Evolutionary conservation across 176 grass and related monocot genomes (phyloP).

Genomic region (Zoysia pacifica): DNA sequence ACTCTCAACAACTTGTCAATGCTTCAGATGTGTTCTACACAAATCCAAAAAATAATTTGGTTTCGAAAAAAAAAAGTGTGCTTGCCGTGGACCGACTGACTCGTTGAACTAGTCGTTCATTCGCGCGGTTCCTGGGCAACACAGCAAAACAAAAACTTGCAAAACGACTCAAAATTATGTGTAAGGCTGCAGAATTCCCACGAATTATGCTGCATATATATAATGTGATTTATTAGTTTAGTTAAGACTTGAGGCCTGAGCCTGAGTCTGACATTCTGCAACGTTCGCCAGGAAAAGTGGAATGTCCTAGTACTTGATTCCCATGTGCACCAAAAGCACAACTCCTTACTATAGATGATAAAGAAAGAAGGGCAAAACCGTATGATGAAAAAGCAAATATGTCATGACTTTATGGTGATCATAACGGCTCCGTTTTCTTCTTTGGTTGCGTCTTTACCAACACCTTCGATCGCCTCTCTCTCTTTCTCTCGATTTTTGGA

Average conservation of each 20-base stretch:
- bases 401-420: constrained; percentile 3
- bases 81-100: constrained; percentile 19
- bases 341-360: neutral
- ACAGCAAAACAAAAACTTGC: neutral
- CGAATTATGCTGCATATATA: neutral
- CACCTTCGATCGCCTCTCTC: constrained; percentile 1
- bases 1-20: constrained; percentile 12
- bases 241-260: too few relatives aligned
- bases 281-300: neutral
- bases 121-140: neutral
- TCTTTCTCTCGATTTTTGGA: too few relatives aligned
- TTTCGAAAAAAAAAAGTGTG: neutral
- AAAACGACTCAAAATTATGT: neutral
- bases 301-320: neutral
- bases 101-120: constrained; percentile 41
- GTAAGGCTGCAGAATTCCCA: neutral
- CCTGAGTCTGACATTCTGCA: neutral
- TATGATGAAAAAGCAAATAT: constrained; percentile 20
- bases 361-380: neutral
- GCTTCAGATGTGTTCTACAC: neutral
- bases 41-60: neutral
- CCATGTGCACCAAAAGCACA: neutral
- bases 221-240: too few relatives aligned
- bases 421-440: constrained; percentile 22
- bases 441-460: constrained; percentile 4